Evolutionary conservation across 2,329 filamentous ascomycete species (phyloP).

Genomic region (Cercospora janseana): DNA sequence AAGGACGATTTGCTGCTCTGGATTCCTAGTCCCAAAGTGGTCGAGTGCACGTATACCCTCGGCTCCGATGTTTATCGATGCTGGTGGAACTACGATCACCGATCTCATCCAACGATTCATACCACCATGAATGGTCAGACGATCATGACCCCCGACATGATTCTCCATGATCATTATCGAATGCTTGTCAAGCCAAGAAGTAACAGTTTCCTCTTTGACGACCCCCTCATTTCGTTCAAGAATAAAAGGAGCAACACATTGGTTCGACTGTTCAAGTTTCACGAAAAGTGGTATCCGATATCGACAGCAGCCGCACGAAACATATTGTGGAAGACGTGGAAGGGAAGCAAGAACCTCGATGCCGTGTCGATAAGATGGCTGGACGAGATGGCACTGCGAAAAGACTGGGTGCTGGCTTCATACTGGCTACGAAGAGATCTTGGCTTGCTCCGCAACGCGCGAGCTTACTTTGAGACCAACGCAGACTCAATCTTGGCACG

Average conservation of each 20-base stretch:
- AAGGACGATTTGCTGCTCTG: conserved; percentile 4
- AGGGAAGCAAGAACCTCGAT: conserved; percentile 10
- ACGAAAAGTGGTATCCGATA: conserved; percentile 11
- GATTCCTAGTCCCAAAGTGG: conserved; percentile 14
- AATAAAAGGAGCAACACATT: conserved; percentile 4
- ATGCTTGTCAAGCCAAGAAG: conserved; percentile 9
- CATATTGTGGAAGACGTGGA: conserved; percentile 14
- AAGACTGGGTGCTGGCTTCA: conserved; percentile 2
- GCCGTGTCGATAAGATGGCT: conserved; percentile 15
- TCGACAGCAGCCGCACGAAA: conserved; percentile 11
- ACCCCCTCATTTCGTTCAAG: conserved; percentile 13
- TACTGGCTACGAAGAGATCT: conserved; percentile 15
- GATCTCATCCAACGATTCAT: conserved; percentile 14
- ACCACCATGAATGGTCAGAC: conserved; percentile 13
- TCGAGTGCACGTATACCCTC: conserved; percentile 5
- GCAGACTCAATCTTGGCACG: conserved; percentile 53
- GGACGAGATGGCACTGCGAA: conserved; percentile 10
- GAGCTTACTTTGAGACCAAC: conserved; percentile 42
- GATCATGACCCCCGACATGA: conserved; percentile 2
- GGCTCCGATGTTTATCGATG: conserved; percentile 8
- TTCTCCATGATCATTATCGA: conserved; percentile 3
- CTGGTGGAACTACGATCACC: conserved; percentile 16
- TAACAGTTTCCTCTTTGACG: conserved; percentile 8
- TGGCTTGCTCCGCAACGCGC: conserved; percentile 11
- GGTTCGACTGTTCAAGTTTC: conserved; percentile 3